Conservation (phyloP, 768 basidiomycete genomes). For the Dendrothele bispora region DNA sequence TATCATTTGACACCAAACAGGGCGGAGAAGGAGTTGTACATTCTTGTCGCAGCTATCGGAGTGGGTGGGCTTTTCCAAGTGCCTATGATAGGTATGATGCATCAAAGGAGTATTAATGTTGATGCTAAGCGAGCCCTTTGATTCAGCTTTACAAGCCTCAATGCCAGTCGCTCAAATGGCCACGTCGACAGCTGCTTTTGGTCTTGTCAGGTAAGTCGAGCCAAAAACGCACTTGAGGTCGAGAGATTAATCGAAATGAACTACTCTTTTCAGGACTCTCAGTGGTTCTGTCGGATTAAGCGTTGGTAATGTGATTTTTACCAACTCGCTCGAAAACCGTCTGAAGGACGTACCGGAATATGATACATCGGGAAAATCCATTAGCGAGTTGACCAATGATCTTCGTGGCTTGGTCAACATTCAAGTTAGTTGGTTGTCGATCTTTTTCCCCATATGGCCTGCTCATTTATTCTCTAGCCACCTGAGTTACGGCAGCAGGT, state of each 20-base stretch:
- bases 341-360: conserved; percentile 2
- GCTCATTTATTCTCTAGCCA: background rate
- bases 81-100: conserved; percentile 20
- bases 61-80: conserved; percentile 67
- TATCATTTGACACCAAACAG: conserved; percentile 29
- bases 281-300: conserved; percentile 77
- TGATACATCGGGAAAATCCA: background rate
- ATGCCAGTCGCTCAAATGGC: conserved; percentile 90
- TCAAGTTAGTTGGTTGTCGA: background rate
- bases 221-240: conserved; percentile 1
- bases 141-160: conserved; percentile 73
- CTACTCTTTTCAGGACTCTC: conserved; percentile 43
- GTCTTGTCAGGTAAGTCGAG: conserved; percentile 57
- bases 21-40: conserved; percentile 60
- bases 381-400: background rate
- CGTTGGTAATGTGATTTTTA: conserved; percentile 68
- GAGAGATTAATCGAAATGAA: background rate
- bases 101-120: background rate
- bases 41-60: conserved; percentile 64
- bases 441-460: too few relatives aligned
- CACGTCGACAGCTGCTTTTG: conserved; percentile 69
- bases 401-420: background rate
- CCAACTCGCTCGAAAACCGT: conserved; percentile 40
- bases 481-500: background rate
- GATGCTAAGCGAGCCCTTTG: conserved; percentile 51